Evolutionary conservation across 2,329 filamentous ascomycete species (phyloP).

Genomic region (Calonectria henricotiae): DNA sequence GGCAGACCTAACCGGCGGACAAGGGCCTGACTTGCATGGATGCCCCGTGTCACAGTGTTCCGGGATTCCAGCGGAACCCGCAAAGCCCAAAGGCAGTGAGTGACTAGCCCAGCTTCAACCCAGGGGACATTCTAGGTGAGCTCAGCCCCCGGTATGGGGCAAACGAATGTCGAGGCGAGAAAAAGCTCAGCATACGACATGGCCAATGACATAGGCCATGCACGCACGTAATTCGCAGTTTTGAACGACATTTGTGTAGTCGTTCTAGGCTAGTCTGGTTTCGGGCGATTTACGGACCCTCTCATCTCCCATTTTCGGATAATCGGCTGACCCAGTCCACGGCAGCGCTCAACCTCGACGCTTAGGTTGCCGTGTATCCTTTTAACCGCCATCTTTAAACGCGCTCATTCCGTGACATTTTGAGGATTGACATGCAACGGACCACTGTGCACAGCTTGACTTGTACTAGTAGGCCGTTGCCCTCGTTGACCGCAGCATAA

Average conservation of each 20-base stretch:
- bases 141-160: conserved; percentile 12
- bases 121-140: conserved; percentile 1
- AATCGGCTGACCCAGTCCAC: conserved; percentile 19
- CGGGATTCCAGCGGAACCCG: background rate
- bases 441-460: background rate
- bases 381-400: background rate
- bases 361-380: conserved; percentile 13
- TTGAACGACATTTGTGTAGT: background rate
- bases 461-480: no score
- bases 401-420: no score
- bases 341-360: conserved; percentile 6
- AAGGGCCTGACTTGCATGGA: background rate
- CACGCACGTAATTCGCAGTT: conserved; percentile 1
- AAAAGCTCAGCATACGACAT: background rate
- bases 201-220: conserved; percentile 4
- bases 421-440: background rate
- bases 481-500: background rate
- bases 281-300: background rate
- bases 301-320: conserved; percentile 25
- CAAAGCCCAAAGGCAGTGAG: background rate
- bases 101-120: background rate
- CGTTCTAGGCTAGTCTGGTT: conserved; percentile 13
- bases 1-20: conserved; percentile 5
- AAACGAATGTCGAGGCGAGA: background rate
- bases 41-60: background rate